Evolutionary conservation across 2,329 filamentous ascomycete species (phyloP).

Genomic region (Decorospora gaudefroyi): DNA sequence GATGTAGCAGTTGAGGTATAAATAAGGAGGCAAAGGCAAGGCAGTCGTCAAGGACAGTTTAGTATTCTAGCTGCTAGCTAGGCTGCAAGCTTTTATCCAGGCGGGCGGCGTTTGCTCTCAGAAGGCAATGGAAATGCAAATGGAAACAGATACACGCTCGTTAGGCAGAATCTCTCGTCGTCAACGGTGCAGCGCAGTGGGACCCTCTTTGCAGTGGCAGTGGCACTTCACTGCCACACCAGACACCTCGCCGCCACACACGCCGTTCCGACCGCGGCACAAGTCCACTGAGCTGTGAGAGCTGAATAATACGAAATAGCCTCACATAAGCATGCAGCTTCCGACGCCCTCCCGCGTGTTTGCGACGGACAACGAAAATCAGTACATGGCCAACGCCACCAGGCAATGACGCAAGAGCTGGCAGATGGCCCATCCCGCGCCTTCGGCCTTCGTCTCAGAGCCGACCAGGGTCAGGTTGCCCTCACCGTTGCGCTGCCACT

Average conservation of each 20-base stretch:
- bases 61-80: too few relatives aligned
- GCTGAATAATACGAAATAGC: too few relatives aligned
- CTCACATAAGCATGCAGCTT: too few relatives aligned
- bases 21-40: constrained; percentile 2
- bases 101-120: constrained; percentile 13
- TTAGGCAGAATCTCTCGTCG: constrained; percentile 9
- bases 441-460: too few relatives aligned
- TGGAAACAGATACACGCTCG: neutral
- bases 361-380: too few relatives aligned
- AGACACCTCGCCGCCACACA: constrained; percentile 6
- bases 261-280: neutral
- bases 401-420: constrained; percentile 13
- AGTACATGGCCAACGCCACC: constrained; percentile 2
- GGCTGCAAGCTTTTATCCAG: neutral
- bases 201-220: neutral
- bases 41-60: too few relatives aligned
- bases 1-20: constrained; percentile 3
- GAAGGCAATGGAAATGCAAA: constrained; percentile 29
- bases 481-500: constrained; percentile 3
- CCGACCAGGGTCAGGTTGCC: constrained; percentile 1
- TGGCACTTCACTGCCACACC: too few relatives aligned
- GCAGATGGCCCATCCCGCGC: constrained; percentile 1
- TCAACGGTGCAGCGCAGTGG: constrained; percentile 2
- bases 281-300: too few relatives aligned
- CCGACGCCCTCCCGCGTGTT: too few relatives aligned